Evolutionary conservation across 2,329 filamentous ascomycete genomes (phyloP).

Genomic region (Alternaria solani): DNA sequence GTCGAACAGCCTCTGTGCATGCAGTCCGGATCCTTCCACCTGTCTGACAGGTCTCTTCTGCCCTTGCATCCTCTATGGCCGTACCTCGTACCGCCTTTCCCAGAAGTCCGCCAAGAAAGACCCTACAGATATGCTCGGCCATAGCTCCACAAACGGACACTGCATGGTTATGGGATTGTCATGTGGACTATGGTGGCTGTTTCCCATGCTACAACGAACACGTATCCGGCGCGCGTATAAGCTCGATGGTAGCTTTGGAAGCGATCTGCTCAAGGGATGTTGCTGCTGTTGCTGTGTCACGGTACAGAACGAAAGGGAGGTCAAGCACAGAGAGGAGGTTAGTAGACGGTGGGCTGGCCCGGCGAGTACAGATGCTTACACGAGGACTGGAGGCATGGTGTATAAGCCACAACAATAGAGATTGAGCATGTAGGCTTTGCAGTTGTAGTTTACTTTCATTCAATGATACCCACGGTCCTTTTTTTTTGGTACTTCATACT

Average conservation of each 20-base stretch:
- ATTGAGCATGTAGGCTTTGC: background rate
- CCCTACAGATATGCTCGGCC: constrained; percentile 51
- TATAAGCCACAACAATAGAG: constrained; percentile 46
- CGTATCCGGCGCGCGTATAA: constrained; percentile 55
- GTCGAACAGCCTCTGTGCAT: constrained; percentile 46
- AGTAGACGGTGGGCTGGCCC: constrained; percentile 50
- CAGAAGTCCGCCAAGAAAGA: constrained; percentile 50
- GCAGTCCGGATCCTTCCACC: constrained; percentile 46
- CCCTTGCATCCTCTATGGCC: constrained; percentile 56
- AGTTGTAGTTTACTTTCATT: constrained; percentile 4
- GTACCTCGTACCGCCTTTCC: constrained; percentile 54
- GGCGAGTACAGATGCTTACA: constrained; percentile 45
- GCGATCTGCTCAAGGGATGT: constrained; percentile 48
- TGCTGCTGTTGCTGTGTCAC: constrained; percentile 55
- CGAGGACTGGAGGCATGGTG: constrained; percentile 41
- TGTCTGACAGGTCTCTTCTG: constrained; percentile 53
- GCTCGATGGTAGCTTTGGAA: constrained; percentile 47
- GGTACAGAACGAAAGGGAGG: constrained; percentile 57
- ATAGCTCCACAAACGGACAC: constrained; percentile 48
- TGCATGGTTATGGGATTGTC: constrained; percentile 51
- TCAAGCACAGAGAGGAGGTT: constrained; percentile 55
- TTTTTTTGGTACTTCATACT: background rate
- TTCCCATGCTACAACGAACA: constrained; percentile 49
- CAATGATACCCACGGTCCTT: constrained; percentile 19
- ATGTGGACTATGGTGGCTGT: constrained; percentile 51